Conservation (phyloP, 1,139 yeast genomes). For the Sugiyamaella paludigena region DNA sequence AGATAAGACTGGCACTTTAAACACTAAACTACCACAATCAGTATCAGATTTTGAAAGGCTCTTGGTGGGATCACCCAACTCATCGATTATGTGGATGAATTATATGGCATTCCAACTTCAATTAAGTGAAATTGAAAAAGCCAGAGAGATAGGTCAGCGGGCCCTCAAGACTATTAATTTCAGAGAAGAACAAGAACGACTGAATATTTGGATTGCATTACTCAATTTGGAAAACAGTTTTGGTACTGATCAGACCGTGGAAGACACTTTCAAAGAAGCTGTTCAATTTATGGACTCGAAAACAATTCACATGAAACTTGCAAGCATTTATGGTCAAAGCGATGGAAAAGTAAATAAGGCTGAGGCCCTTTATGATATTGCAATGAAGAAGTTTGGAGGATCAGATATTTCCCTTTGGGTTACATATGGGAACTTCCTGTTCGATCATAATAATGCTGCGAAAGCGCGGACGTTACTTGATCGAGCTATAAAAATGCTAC, state of each 20-base stretch:
- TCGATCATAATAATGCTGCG: constrained; percentile 51
- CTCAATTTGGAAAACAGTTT: constrained; percentile 91
- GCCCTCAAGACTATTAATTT: constrained; percentile 87
- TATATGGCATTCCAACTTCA: constrained; percentile 98
- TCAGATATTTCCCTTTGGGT: constrained; percentile 69
- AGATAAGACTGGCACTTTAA: constrained; percentile 82
- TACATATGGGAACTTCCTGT: constrained; percentile 68
- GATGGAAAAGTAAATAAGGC: constrained; percentile 66
- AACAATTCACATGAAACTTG: constrained; percentile 75
- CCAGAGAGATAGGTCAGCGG: constrained; percentile 88
- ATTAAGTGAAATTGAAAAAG: constrained; percentile 88
- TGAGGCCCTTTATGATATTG: constrained; percentile 59
- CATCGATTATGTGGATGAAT: constrained; percentile 95
- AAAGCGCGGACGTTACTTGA: constrained; percentile 70
- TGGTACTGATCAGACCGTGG: constrained; percentile 80
- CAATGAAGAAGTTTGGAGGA: constrained; percentile 78
- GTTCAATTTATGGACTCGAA: constrained; percentile 89
- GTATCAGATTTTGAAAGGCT: constrained; percentile 87
- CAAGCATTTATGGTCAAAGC: constrained; percentile 69
- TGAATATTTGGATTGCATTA: constrained; percentile 94
- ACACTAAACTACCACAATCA: constrained; percentile 86
- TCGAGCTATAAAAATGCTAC: constrained; percentile 67
- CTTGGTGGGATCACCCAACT: constrained; percentile 86
- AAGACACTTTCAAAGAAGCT: constrained; percentile 75
- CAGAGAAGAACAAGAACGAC: constrained; percentile 89